Evolutionary conservation across 163 green algal species (phyloP).

Genomic region (Scenedesmus sp.): DNA sequence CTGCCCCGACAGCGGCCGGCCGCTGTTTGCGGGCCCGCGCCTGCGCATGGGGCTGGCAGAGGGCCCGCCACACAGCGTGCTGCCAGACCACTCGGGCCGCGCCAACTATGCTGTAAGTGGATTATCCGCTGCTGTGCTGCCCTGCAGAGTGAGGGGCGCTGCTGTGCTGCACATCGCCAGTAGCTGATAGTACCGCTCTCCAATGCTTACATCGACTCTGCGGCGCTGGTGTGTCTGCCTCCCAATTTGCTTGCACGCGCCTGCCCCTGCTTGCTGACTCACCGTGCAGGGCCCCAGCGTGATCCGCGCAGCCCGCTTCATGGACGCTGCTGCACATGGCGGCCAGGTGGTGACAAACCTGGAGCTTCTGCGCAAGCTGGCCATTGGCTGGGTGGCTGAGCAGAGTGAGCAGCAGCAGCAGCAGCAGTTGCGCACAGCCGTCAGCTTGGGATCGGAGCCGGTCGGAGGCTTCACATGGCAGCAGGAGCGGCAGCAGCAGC

Average conservation of each 20-base stretch:
- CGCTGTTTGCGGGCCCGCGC: slow-evolving; percentile 42
- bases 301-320: slow-evolving; percentile 54
- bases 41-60: slow-evolving; percentile 56
- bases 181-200: too few species aligned
- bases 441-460: not conserved
- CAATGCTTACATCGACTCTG: too few species aligned
- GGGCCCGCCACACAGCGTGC: slow-evolving; percentile 59
- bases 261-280: not conserved
- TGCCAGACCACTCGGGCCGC: slow-evolving; percentile 64
- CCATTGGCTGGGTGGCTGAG: not conserved
- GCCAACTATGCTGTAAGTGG: slow-evolving; percentile 61
- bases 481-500: not conserved
- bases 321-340: slow-evolving; percentile 63
- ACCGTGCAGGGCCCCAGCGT: not conserved
- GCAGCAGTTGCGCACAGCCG: not conserved
- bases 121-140: too few species aligned
- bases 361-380: not conserved
- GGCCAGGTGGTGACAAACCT: slow-evolving; percentile 46
- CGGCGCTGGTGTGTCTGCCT: not conserved
- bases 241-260: not conserved
- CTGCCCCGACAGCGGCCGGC: slow-evolving; percentile 10
- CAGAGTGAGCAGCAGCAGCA: slow-evolving; percentile 1
- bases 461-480: not conserved
- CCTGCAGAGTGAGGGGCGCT: too few species aligned
- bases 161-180: too few species aligned